These are phyloP conservation scores for Flaveria ramosissima DNA, from an alignment of 129 eudicot genomes.

Conservation along the genomic window DNA sequence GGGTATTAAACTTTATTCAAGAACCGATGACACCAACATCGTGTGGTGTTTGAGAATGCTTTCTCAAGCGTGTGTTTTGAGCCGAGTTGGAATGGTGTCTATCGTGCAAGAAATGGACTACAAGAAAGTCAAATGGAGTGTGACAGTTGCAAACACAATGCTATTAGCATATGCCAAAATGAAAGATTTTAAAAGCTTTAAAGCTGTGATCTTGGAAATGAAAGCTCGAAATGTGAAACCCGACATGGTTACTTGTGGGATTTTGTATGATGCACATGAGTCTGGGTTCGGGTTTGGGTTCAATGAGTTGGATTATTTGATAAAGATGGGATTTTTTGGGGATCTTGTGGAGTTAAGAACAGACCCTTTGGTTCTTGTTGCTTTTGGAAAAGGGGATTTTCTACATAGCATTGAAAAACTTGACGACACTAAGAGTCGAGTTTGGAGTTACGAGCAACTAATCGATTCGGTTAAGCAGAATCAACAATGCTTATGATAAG, in stretches of 20 bases:
- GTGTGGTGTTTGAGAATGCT: conserved; percentile 51
- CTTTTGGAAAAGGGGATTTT: conserved; percentile 52
- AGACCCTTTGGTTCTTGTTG: conserved; percentile 50
- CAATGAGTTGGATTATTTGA: conserved; percentile 35
- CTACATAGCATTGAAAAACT: conserved; percentile 36
- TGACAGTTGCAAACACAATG: conserved; percentile 44
- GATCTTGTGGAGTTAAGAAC: conserved; percentile 44
- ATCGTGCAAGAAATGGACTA: conserved; percentile 36
- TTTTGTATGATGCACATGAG: conserved; percentile 40
- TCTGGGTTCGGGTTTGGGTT: conserved; percentile 11
- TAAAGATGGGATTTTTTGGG: conserved; percentile 39
- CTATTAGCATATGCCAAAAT: conserved; percentile 39
- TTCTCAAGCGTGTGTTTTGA: conserved; percentile 45
- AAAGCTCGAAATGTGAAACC: conserved; percentile 39
- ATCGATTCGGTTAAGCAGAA: conserved; percentile 34
- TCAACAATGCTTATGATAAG: background rate
- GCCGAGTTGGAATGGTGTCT: conserved; percentile 36
- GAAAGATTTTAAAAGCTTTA: conserved; percentile 5
- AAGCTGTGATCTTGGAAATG: conserved; percentile 18
- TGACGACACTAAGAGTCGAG: conserved; percentile 25
- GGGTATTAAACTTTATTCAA: conserved; percentile 36
- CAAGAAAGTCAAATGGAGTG: conserved; percentile 35
- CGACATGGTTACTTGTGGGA: conserved; percentile 54
- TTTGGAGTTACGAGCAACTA: conserved; percentile 38
- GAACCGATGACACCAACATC: conserved; percentile 28